Base-by-base conservation (phyloP, 2,329 filamentous ascomycete species). In the Colletotrichum kahawae region DNA sequence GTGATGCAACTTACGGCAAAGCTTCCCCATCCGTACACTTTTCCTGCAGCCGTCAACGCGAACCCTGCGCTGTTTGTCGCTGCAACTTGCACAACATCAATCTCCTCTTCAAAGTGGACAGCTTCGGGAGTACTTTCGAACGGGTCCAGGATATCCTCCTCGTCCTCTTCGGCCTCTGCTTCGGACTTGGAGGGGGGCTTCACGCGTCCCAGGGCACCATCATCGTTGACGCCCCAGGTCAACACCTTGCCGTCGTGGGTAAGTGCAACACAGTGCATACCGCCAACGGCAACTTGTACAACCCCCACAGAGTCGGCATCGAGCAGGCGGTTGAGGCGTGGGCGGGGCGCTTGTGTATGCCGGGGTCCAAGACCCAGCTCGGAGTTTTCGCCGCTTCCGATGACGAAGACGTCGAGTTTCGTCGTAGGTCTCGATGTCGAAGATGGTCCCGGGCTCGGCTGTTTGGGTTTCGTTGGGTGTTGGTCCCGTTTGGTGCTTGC, bases 151-250 rank as follows among this genome's bases (percentile, higher is more conserved):
- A 64, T 24, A 48, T 83, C 84, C 65, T 88, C 87, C 14, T 84
- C 84, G 73, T 88, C 87, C 10, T 71, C 66, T 34, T 36, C 31
- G 29, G n/a, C 57, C 1, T 36, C 29, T 5, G 29, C 27, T 18
- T 90, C 87, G 2, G 90, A 36, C 38, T 33, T 29, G 16, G 75
- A 48, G n/a, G 73, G 7, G 13, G 73, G 21, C 12, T 78, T 93
- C 76, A 90, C 87, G 78, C 92, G 87, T 18, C 92, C 92, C 60
- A 94, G 87, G 5, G 92, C 91, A 71, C 90, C 90, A 77, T 92
- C 90, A 78, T 93, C 91, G 80, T 93, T 93, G 77, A 92, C 91
- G 63, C 92, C 92, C 92, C 92, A 93, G 27, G 91, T 92, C 63
- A 92, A 82, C 77, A 93, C 89, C 77, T 88, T 87, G 82, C 92